Evolutionary conservation across 306 rosid genomes (phyloP).

Genomic region (Sindora glabra): DNA sequence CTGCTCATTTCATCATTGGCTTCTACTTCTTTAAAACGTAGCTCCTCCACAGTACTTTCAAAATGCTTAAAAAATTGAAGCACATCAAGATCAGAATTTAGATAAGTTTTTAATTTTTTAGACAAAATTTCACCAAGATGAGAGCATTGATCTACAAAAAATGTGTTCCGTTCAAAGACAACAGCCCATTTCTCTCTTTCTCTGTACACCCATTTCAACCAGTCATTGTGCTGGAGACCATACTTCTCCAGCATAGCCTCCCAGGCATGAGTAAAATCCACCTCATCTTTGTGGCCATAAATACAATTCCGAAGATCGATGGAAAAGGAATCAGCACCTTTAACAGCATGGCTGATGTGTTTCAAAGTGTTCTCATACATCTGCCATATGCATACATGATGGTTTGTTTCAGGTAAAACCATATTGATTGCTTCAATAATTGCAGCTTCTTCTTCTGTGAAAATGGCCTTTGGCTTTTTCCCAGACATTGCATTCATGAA

Average conservation of each 20-base stretch:
- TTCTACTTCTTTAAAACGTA: conserved; percentile 48
- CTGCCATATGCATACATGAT: conserved; percentile 50
- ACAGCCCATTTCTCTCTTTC: conserved; percentile 59
- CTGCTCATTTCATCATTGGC: conserved; percentile 48
- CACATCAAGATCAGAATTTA: conserved; percentile 34
- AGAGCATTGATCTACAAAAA: conserved; percentile 45
- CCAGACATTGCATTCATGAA: conserved; percentile 45
- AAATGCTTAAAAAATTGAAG: conserved; percentile 48
- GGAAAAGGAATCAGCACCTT: conserved; percentile 40
- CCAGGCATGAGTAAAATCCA: conserved; percentile 44
- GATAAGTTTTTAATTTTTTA: conserved; percentile 24
- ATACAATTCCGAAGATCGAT: conserved; percentile 46
- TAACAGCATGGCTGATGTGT: conserved; percentile 38
- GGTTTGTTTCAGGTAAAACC: conserved; percentile 39
- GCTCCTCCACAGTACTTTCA: conserved; percentile 45
- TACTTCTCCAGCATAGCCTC: conserved; percentile 41
- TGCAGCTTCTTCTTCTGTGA: conserved; percentile 52
- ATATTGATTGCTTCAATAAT: conserved; percentile 46
- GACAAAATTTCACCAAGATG: conserved; percentile 53
- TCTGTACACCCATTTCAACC: conserved; percentile 70
- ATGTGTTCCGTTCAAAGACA: conserved; percentile 40
- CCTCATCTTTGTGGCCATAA: conserved; percentile 47
- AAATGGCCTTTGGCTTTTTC: conserved; percentile 51
- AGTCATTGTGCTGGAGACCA: conserved; percentile 49
- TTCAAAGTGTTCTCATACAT: conserved; percentile 45